Evolutionary conservation across 345 rosid species (phyloP).

Genomic region (Camelina sativa): DNA sequence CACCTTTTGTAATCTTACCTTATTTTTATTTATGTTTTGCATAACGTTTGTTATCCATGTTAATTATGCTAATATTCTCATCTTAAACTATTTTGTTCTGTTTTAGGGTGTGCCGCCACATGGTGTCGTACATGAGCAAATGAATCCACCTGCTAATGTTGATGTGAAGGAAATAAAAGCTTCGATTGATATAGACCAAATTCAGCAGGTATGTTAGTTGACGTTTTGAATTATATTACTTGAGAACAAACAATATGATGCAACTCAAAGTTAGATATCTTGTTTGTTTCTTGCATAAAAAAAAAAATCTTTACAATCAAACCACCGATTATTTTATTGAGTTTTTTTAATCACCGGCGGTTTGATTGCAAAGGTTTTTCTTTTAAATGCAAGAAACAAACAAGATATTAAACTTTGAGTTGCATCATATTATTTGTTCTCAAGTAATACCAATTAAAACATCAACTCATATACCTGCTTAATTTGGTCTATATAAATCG

Average conservation of each 20-base stretch:
- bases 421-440: neutral
- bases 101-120: constrained; percentile 12
- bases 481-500: neutral
- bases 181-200: neutral
- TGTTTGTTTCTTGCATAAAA: neutral
- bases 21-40: no score
- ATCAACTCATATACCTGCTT: neutral
- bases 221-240: neutral
- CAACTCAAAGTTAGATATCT: no score
- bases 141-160: neutral
- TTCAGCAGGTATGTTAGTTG: neutral
- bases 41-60: no score
- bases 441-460: neutral
- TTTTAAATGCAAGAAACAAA: neutral
- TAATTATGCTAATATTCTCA: neutral
- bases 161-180: neutral
- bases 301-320: neutral
- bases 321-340: neutral
- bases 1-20: neutral
- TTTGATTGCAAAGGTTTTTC: neutral
- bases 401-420: neutral
- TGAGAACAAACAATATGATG: neutral
- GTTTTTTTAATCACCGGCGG: neutral
- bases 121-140: neutral
- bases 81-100: neutral